Evolutionary conservation across 495 filamentous ascomycete species (phyloP).

Genomic region (Xylaria bambusicola): DNA sequence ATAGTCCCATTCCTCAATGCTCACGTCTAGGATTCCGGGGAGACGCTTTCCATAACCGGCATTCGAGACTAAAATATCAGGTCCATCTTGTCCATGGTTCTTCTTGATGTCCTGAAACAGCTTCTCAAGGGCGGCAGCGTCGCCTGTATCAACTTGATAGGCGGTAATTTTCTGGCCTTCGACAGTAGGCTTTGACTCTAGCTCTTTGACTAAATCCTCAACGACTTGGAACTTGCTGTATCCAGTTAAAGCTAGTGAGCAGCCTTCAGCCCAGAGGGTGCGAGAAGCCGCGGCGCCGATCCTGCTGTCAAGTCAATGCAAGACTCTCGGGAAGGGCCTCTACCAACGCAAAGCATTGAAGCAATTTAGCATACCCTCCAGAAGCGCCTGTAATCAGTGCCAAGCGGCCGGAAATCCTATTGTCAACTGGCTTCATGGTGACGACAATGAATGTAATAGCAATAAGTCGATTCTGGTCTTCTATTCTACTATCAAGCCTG

Average conservation of each 20-base stretch:
- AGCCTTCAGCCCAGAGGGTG: slow-evolving; percentile 54
- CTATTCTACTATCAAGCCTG: too few species aligned
- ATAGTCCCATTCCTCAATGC: slow-evolving; percentile 65
- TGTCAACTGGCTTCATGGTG: slow-evolving; percentile 39
- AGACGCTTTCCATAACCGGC: slow-evolving; percentile 39
- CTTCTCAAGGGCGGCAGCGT: slow-evolving; percentile 49
- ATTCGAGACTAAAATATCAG: slow-evolving; percentile 64
- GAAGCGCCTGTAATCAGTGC: slow-evolving; percentile 68
- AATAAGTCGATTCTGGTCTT: not conserved
- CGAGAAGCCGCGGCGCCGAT: slow-evolving; percentile 64
- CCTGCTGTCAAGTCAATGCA: slow-evolving; percentile 33
- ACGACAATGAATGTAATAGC: not conserved
- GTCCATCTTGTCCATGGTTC: slow-evolving; percentile 52
- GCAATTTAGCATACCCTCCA: slow-evolving; percentile 53
- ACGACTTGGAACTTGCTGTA: slow-evolving; percentile 52
- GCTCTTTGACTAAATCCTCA: slow-evolving; percentile 44
- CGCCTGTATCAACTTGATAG: slow-evolving; percentile 60
- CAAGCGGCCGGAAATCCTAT: slow-evolving; percentile 58
- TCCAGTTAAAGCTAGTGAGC: slow-evolving; percentile 64
- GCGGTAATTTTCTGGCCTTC: slow-evolving; percentile 49
- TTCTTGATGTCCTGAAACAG: slow-evolving; percentile 56
- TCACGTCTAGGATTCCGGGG: slow-evolving; percentile 39
- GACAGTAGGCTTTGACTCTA: slow-evolving; percentile 24
- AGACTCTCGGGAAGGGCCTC: slow-evolving; percentile 10
- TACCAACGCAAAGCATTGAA: not conserved